Evolutionary conservation across 1,139 yeast genomes (phyloP), one percentile per base, ranked within the genome.

Genomic region (Candida neerlandica): DNA sequence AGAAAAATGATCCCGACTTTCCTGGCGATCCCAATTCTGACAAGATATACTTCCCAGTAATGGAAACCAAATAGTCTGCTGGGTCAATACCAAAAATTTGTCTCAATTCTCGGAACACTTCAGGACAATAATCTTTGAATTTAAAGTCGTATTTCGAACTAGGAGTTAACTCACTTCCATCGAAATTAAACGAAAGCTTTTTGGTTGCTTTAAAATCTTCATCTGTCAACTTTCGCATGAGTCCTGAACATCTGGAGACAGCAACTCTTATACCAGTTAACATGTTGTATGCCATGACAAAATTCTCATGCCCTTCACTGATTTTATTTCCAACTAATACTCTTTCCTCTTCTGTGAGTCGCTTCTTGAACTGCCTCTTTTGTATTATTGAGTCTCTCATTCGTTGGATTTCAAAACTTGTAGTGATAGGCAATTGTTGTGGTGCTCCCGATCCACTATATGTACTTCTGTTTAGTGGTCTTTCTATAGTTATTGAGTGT

Each of bases 1-100:
- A 95, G 64, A 95, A 95, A 63, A 94, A 92, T 0, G 97, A 90
- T 0, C 99, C 99, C 60, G 96, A 86, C 67, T 95, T 95, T 2
- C 99, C 99, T 0, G 98, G 98, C 1, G 97, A 90, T 18, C 95
- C 96, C 56, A 92, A 75, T 68, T 94, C 98, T 30, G 96, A 87
- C 43, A 95, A 78, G 56, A 95, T 89, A 62, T 92, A 94, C 66
- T 91, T 91, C 16, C 97, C 94, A 0, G 98, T 92, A 56, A 95
- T 77, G 1, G 97, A 89, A 60, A 94, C 86, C 53, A 95, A 76
- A 67, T 95, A 95, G 67, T 95, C 99, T 0, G 97, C 98, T 1
- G 96, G 97, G 62, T 94, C 98, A 29, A 95, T 77, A 15, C 92
- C 91, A 70, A 95, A 95, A 40, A 82, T 65, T 10, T 81, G 75